A percentile compares a stretch with the other conserved stretches of the same genome.
These are phyloP conservation scores for Aspergillus sp. DNA, from an alignment of 2,329 filamentous ascomycete genomes.

Conservation along the genomic window DNA sequence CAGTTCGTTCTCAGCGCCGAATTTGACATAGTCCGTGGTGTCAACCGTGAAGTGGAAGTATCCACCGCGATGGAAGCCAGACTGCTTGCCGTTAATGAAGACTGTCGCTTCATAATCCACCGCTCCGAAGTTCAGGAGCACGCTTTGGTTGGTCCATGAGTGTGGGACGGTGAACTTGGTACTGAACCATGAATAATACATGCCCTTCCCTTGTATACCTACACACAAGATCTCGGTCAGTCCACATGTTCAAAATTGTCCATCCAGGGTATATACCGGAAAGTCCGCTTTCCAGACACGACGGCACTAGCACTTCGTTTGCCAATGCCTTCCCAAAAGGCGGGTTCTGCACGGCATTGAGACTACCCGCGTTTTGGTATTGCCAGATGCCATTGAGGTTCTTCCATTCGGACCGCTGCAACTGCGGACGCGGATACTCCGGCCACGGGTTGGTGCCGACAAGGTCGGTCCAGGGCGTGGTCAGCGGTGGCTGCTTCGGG, in stretches of 20 bases:
- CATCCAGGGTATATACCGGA: constrained; percentile 35
- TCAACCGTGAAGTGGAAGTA: constrained; percentile 63
- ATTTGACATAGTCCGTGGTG: constrained; percentile 47
- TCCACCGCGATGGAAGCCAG: constrained; percentile 57
- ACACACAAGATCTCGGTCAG: background rate
- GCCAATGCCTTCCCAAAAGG: constrained; percentile 45
- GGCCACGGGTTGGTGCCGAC: constrained; percentile 51
- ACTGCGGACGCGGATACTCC: constrained; percentile 48
- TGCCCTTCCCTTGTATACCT: constrained; percentile 38
- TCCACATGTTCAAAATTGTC: background rate
- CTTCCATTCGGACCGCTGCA: constrained; percentile 48
- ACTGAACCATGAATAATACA: constrained; percentile 47
- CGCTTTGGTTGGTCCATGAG: constrained; percentile 40
- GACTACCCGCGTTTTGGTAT: constrained; percentile 39
- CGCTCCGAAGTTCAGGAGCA: constrained; percentile 50
- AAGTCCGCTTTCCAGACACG: constrained; percentile 54
- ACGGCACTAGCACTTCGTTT: constrained; percentile 50
- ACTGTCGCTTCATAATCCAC: constrained; percentile 54
- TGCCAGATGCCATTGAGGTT: constrained; percentile 51
- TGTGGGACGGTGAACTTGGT: constrained; percentile 49
- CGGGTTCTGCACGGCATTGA: constrained; percentile 40
- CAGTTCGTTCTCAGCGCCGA: constrained; percentile 53
- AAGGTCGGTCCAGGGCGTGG: constrained; percentile 45
- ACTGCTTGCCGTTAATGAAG: constrained; percentile 56
- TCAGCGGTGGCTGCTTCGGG: constrained; percentile 40